A percentile compares a stretch with the other conserved stretches of the same genome.
phyloP scores from a whole-genome alignment of 306 rosid genomes.

The Boehmeria nivea region DNA sequence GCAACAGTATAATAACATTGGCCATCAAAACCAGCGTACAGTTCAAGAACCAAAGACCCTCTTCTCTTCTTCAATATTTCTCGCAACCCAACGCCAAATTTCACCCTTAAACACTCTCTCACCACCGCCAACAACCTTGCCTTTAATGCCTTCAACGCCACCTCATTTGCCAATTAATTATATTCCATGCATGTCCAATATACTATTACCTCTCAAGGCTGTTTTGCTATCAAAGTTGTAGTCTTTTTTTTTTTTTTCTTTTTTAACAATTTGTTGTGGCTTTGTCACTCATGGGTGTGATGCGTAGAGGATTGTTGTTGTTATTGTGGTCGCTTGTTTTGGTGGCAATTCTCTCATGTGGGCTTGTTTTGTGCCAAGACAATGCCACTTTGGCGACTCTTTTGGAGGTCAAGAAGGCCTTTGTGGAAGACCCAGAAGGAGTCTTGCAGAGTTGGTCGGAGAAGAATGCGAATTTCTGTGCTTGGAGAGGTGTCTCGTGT shows the following conservation, averaged over 20 bases:
- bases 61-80: conserved; percentile 7
- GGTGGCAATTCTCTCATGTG: conserved; percentile 20
- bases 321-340: conserved; percentile 14
- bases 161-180: too few species aligned
- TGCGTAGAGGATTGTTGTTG: neutral
- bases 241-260: too few species aligned
- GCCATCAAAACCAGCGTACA: conserved; percentile 3
- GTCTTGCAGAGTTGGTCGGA: conserved; percentile 69
- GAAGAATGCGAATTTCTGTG: conserved; percentile 50
- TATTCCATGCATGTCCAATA: too few species aligned
- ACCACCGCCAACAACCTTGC: conserved; percentile 6
- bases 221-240: too few species aligned
- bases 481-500: conserved; percentile 73
- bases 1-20: conserved; percentile 14
- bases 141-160: too few species aligned
- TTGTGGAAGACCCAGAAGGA: conserved; percentile 49
- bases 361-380: conserved; percentile 22
- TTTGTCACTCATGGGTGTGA: neutral
- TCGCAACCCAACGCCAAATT: conserved; percentile 26
- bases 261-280: too few species aligned
- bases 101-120: neutral
- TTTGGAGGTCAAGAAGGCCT: conserved; percentile 62
- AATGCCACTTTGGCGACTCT: conserved; percentile 44
- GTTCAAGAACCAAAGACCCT: conserved; percentile 27
- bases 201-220: too few species aligned